phyloP scores from a whole-genome alignment of 352 stramenopile species.

The Pythium vanterpoolii region DNA sequence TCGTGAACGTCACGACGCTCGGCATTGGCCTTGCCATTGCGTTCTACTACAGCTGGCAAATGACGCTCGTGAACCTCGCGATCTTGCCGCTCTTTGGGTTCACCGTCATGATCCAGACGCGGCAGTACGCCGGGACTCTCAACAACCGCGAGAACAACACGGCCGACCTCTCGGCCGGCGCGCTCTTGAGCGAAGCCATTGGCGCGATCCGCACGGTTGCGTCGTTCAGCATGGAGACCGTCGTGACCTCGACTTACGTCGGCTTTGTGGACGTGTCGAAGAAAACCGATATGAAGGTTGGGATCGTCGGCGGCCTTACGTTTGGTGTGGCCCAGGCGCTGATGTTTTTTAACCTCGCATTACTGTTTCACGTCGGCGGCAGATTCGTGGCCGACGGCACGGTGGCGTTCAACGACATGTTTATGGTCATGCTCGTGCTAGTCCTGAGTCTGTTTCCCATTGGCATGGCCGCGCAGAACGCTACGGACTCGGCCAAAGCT shows the following conservation, averaged over 20 bases:
- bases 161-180: conserved; percentile 23
- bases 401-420: conserved; percentile 39
- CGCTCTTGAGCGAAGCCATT: conserved; percentile 30
- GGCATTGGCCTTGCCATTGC: conserved; percentile 29
- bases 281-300: conserved; percentile 25
- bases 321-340: conserved; percentile 56
- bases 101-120: conserved; percentile 11
- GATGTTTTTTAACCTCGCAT: conserved; percentile 46
- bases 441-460: conserved; percentile 33
- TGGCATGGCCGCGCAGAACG: conserved; percentile 29
- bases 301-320: conserved; percentile 37
- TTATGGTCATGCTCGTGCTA: conserved; percentile 43
- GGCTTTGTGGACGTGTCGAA: conserved; percentile 25
- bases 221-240: conserved; percentile 36
- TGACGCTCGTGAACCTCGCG: conserved; percentile 34
- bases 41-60: conserved; percentile 42
- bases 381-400: conserved; percentile 35
- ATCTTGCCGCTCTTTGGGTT: conserved; percentile 22
- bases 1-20: conserved; percentile 32
- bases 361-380: conserved; percentile 65
- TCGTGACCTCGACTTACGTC: conserved; percentile 19
- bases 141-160: conserved; percentile 27
- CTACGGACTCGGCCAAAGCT: conserved; percentile 32
- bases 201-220: conserved; percentile 36
- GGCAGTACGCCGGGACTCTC: conserved; percentile 20